Conservation (phyloP, 148 eudicot genomes). For the Hydrangea macrophylla region DNA sequence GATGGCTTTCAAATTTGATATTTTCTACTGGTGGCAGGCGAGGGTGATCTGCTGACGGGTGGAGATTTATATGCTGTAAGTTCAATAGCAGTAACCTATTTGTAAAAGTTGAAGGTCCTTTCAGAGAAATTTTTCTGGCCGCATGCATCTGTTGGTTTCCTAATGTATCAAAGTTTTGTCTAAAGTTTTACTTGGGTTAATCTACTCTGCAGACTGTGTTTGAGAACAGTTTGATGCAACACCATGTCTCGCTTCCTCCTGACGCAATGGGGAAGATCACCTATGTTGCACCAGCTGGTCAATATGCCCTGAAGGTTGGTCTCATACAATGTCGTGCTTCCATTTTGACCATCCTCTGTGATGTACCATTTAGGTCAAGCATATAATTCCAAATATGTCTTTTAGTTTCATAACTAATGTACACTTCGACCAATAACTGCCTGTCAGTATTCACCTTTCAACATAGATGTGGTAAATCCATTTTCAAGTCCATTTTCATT, state of each 20-base stretch:
- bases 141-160: not conserved
- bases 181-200: conserved; percentile 11
- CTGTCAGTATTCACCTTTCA: not conserved
- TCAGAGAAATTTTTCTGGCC: not conserved
- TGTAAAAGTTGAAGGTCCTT: conserved; percentile 7
- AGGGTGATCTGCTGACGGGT: conserved; percentile 90
- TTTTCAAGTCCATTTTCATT: not conserved
- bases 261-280: conserved; percentile 95
- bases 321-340: not conserved
- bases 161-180: conserved; percentile 15
- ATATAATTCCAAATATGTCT: not conserved
- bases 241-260: conserved; percentile 91
- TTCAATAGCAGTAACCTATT: conserved; percentile 15
- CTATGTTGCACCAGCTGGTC: conserved; percentile 92
- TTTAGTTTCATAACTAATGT: not conserved
- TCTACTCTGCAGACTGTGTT: conserved; percentile 55
- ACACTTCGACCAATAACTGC: not conserved
- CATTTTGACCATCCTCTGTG: not conserved
- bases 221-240: conserved; percentile 87
- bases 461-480: not conserved
- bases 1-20: not conserved
- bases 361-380: not conserved
- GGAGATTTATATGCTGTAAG: conserved; percentile 99
- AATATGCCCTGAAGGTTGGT: conserved; percentile 80
- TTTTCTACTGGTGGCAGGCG: conserved; percentile 52